Evolutionary conservation across 2,329 filamentous ascomycete genomes (phyloP).

Genomic region (Penicillium sp.): DNA sequence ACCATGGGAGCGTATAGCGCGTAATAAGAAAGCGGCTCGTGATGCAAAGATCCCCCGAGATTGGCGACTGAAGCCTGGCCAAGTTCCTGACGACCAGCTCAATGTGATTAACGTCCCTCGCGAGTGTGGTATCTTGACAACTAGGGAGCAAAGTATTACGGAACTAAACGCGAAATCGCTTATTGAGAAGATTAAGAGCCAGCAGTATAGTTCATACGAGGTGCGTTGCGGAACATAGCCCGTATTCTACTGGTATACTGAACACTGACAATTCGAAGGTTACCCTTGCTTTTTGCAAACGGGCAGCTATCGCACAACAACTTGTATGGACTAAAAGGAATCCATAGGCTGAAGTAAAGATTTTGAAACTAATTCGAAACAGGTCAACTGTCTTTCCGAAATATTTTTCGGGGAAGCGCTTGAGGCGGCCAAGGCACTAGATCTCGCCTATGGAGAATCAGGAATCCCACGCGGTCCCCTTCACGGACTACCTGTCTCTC

Average conservation of each 20-base stretch:
- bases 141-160: background rate
- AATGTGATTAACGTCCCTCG: conserved; percentile 8
- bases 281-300: conserved; percentile 53
- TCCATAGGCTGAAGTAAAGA: no score
- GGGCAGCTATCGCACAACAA: conserved; percentile 35
- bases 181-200: background rate
- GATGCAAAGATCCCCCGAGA: background rate
- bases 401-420: conserved; percentile 29
- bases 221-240: background rate
- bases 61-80: background rate
- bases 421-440: conserved; percentile 21
- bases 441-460: conserved; percentile 20
- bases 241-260: background rate
- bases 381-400: conserved; percentile 27
- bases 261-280: background rate
- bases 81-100: conserved; percentile 5
- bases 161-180: background rate
- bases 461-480: conserved; percentile 50
- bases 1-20: background rate
- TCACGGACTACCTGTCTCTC: conserved; percentile 57
- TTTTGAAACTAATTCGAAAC: background rate
- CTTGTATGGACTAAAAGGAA: background rate
- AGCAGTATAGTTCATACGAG: background rate
- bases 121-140: background rate
- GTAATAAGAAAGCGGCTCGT: background rate